A percentile compares a stretch with the other conserved stretches of the same genome.
Evolutionary conservation across 257 asterid species (phyloP).

Genomic region (Salvia miltiorrhiza): DNA sequence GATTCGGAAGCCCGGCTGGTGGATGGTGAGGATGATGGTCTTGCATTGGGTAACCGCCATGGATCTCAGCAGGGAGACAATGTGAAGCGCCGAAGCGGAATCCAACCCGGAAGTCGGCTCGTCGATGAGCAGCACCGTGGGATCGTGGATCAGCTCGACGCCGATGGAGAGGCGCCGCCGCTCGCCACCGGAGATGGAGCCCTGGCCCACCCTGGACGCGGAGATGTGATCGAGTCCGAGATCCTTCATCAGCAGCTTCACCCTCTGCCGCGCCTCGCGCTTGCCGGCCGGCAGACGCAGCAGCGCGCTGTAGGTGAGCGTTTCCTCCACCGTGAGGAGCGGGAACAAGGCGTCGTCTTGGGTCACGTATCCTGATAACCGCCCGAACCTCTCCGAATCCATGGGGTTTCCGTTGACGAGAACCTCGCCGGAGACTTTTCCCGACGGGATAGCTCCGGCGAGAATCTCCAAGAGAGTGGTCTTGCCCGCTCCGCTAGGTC

Average conservation of each 20-base stretch:
- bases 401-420: conserved; percentile 46
- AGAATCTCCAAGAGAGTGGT: conserved; percentile 73
- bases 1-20: conserved; percentile 83
- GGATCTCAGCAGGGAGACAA: conserved; percentile 43
- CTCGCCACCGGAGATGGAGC: conserved; percentile 83
- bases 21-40: conserved; percentile 73
- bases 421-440: conserved; percentile 50
- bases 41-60: conserved; percentile 48
- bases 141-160: conserved; percentile 75
- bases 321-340: conserved; percentile 74
- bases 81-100: conserved; percentile 75
- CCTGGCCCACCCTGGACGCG: conserved; percentile 51
- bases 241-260: conserved; percentile 46
- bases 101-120: conserved; percentile 92
- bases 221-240: conserved; percentile 68
- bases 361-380: conserved; percentile 62
- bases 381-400: conserved; percentile 35
- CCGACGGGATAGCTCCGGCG: conserved; percentile 53
- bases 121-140: conserved; percentile 60
- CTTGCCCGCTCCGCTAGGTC: conserved; percentile 94
- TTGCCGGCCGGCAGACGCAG: conserved; percentile 50
- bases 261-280: conserved; percentile 35
- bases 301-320: conserved; percentile 68
- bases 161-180: conserved; percentile 86
- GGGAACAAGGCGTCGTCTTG: conserved; percentile 87